A percentile compares a stretch with the other conserved stretches of the same genome.
These are phyloP conservation scores for Colletotrichum siamense DNA, from an alignment of 2,329 filamentous ascomycete genomes.

Conservation along the genomic window DNA sequence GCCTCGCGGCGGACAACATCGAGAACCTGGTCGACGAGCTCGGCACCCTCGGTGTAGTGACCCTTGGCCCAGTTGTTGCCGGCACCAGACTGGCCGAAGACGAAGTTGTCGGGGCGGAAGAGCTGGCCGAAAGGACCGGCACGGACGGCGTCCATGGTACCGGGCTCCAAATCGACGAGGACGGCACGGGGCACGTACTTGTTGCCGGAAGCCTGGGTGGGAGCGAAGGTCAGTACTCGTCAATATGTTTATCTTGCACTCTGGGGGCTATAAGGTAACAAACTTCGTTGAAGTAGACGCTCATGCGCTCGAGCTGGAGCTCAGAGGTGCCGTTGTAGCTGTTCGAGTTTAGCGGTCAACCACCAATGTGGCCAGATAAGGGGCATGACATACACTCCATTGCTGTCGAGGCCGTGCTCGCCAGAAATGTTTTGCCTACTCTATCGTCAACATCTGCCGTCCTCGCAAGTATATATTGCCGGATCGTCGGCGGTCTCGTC, in stretches of 20 bases:
- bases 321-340: conserved; percentile 98
- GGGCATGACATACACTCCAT: conserved; percentile 78
- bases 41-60: conserved; percentile 99
- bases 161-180: conserved; percentile 98
- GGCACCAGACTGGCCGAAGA: conserved; percentile 98
- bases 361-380: conserved; percentile 11
- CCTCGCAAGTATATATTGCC: conserved; percentile 6
- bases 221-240: conserved; percentile 10
- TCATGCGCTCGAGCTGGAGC: conserved; percentile 99
- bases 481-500: background rate
- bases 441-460: conserved; percentile 40
- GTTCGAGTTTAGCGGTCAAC: conserved; percentile 31
- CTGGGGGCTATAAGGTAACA: conserved; percentile 23
- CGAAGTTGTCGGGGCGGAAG: conserved; percentile 99
- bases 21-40: conserved; percentile 97
- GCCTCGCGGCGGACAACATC: conserved; percentile 99
- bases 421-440: conserved; percentile 80
- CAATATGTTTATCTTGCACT: conserved; percentile 1
- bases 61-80: conserved; percentile 99
- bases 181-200: conserved; percentile 99
- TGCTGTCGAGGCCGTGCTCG: conserved; percentile 96
- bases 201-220: conserved; percentile 83
- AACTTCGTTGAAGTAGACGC: conserved; percentile 94
- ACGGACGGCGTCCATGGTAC: conserved; percentile 99
- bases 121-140: conserved; percentile 98